These are phyloP conservation scores for Albifimbria verrucaria DNA, from an alignment of 2,329 filamentous ascomycete genomes.

Conservation along the genomic window DNA sequence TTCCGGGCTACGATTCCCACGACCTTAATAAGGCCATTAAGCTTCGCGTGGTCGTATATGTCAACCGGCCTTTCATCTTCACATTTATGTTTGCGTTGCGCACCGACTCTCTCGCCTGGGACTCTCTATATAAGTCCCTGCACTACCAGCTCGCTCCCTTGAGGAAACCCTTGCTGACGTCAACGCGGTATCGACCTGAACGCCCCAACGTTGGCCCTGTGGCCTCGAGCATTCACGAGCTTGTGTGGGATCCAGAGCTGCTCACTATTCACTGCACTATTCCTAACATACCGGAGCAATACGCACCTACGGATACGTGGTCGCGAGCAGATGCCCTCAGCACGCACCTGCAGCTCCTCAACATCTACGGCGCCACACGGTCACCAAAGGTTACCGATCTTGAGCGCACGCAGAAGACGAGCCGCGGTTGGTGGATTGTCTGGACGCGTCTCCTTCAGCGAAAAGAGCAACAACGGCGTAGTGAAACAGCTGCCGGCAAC, in stretches of 20 bases:
- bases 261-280: constrained; percentile 61
- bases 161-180: constrained; percentile 51
- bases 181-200: constrained; percentile 55
- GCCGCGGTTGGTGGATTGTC: constrained; percentile 66
- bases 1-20: constrained; percentile 33
- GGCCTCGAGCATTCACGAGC: constrained; percentile 52
- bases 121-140: constrained; percentile 55
- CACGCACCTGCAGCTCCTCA: constrained; percentile 62
- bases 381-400: constrained; percentile 38
- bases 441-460: constrained; percentile 55
- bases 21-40: constrained; percentile 53
- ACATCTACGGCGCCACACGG: constrained; percentile 47
- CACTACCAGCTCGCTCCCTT: constrained; percentile 60
- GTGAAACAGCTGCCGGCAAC: constrained; percentile 5
- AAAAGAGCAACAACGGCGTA: neutral
- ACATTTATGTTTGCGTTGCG: constrained; percentile 64
- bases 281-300: constrained; percentile 59
- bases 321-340: constrained; percentile 60
- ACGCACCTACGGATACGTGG: constrained; percentile 39
- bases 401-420: constrained; percentile 64
- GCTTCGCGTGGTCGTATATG: constrained; percentile 69
- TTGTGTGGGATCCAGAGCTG: constrained; percentile 57
- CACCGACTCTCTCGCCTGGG: constrained; percentile 55
- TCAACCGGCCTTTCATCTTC: constrained; percentile 73
- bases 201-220: constrained; percentile 30